These are phyloP conservation scores for Epichloe scottii DNA, from an alignment of 2,329 filamentous ascomycete species.

Conservation along the genomic window DNA sequence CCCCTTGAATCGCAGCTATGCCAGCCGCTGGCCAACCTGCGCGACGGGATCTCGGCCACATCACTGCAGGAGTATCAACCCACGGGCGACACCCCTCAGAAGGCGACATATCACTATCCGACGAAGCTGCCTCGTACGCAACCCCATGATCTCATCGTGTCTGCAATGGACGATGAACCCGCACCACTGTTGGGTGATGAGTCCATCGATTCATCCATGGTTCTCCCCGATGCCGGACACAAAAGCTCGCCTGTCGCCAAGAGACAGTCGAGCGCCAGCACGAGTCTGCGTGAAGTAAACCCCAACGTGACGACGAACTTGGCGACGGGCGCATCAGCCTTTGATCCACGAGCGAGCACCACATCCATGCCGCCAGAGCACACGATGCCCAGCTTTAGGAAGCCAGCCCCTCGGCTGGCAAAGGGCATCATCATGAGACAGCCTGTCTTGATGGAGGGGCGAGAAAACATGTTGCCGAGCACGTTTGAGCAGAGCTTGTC, in stretches of 20 bases:
- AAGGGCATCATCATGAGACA: slow-evolving; percentile 19
- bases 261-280: slow-evolving; percentile 15
- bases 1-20: slow-evolving; percentile 49
- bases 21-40: slow-evolving; percentile 58
- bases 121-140: slow-evolving; percentile 64
- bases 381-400: slow-evolving; percentile 36
- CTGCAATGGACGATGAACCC: slow-evolving; percentile 23
- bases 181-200: not conserved
- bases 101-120: slow-evolving; percentile 69
- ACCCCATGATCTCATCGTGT: slow-evolving; percentile 31
- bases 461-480: slow-evolving; percentile 37
- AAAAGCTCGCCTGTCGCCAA: slow-evolving; percentile 15
- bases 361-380: slow-evolving; percentile 29
- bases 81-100: slow-evolving; percentile 78
- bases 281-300: slow-evolving; percentile 44
- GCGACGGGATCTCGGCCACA: slow-evolving; percentile 52
- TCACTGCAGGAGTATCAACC: slow-evolving; percentile 67
- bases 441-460: slow-evolving; percentile 27
- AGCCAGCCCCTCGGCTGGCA: slow-evolving; percentile 20
- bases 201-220: slow-evolving; percentile 23
- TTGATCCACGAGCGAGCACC: slow-evolving; percentile 31
- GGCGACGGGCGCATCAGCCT: slow-evolving; percentile 22
- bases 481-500: slow-evolving; percentile 33
- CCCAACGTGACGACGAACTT: slow-evolving; percentile 34
- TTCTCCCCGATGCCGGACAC: slow-evolving; percentile 13